A percentile compares a stretch with the other conserved stretches of the same genome.
Conservation (phyloP, 176 grass and related monocot species). For the Sorghum bicolor region DNA sequence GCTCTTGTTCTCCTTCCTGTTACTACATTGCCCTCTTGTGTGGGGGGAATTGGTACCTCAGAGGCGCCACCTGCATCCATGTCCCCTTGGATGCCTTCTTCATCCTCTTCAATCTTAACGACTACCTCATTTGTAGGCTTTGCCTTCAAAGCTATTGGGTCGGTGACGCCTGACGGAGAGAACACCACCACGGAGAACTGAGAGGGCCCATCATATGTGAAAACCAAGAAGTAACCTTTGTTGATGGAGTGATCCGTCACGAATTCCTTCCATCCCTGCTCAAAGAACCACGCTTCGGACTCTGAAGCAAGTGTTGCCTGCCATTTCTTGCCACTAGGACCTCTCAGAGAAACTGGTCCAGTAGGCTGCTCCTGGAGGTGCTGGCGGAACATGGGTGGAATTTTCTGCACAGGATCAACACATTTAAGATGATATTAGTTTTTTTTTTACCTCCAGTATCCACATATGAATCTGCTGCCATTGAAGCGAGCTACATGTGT, state of each 20-base stretch:
- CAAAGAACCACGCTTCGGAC: constrained; percentile 37
- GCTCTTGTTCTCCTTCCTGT: neutral
- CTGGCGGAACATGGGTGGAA: constrained; percentile 54
- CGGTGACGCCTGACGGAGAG: constrained; percentile 40
- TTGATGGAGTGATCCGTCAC: constrained; percentile 55
- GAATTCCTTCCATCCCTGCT: constrained; percentile 71
- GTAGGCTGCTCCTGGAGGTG: constrained; percentile 47
- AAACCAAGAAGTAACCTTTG: constrained; percentile 57
- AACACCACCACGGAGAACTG: constrained; percentile 67
- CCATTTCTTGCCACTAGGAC: constrained; percentile 63
- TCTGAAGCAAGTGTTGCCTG: constrained; percentile 37
- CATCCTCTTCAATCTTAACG: constrained; percentile 1
- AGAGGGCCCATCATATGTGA: constrained; percentile 48
- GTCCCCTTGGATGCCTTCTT: neutral
- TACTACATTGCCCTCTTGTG: neutral
- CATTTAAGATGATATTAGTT: constrained; percentile 11
- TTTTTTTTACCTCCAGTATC: neutral
- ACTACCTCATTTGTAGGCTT: neutral
- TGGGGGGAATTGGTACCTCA: neutral
- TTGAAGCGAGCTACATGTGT: neutral
- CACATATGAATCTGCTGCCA: neutral
- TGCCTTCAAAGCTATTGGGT: constrained; percentile 40
- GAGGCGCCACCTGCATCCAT: neutral
- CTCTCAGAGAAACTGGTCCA: constrained; percentile 46
- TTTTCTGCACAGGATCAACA: constrained; percentile 54